phyloP scores from a whole-genome alignment of 768 basidiomycete genomes.

The Boletus rubescentipes region DNA sequence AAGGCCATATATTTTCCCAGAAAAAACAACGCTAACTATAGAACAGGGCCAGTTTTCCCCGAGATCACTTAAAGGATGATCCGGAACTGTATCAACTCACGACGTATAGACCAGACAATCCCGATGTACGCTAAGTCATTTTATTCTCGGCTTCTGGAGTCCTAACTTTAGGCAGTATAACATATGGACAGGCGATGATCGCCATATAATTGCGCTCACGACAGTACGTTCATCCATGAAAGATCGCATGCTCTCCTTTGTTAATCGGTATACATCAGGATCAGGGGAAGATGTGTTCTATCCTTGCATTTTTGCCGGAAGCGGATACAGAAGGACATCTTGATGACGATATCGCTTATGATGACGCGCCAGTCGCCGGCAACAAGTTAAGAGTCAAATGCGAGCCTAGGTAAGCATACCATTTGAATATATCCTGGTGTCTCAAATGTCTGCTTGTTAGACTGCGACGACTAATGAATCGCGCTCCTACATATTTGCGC shows the following conservation, averaged over 20 bases:
- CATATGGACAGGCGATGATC: conserved; percentile 28
- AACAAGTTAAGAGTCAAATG: conserved; percentile 36
- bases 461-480: conserved; percentile 38
- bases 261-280: conserved; percentile 17
- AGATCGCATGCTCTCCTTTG: background rate
- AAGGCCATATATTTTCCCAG: conserved; percentile 18
- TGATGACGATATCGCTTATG: conserved; percentile 25
- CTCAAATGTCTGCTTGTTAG: conserved; percentile 26
- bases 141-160: background rate
- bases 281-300: conserved; percentile 39
- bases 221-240: conserved; percentile 20
- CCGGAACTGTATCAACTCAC: conserved; percentile 39
- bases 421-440: background rate
- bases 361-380: conserved; percentile 32
- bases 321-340: conserved; percentile 35
- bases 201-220: conserved; percentile 22
- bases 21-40: background rate
- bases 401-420: conserved; percentile 38
- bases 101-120: conserved; percentile 18
- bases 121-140: conserved; percentile 17
- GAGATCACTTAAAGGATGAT: conserved; percentile 43
- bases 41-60: conserved; percentile 43
- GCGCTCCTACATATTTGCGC: conserved; percentile 37
- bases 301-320: conserved; percentile 42
- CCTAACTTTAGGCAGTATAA: conserved; percentile 18